Evolutionary conservation across 2,329 filamentous ascomycete genomes (phyloP).

Genomic region (Thielaviopsis punctulata): DNA sequence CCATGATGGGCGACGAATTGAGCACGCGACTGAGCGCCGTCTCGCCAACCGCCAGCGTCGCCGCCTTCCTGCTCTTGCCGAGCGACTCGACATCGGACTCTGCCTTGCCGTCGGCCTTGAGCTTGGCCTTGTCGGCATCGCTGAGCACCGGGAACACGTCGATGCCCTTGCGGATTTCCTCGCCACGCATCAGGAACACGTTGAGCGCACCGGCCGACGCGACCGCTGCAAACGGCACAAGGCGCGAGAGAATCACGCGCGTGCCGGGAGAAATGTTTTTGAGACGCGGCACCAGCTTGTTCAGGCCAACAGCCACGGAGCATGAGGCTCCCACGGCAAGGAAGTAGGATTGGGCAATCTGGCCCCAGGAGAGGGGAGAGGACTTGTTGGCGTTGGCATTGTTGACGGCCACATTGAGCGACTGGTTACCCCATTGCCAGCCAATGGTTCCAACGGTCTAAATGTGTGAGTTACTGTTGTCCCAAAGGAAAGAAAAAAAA

Average conservation of each 20-base stretch:
- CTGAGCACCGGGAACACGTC: constrained; percentile 75
- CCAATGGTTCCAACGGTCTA: constrained; percentile 68
- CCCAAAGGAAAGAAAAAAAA: neutral
- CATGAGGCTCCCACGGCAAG: constrained; percentile 87
- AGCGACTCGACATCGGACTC: constrained; percentile 52
- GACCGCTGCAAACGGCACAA: constrained; percentile 92
- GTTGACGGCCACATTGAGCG: constrained; percentile 95
- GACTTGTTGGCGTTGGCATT: constrained; percentile 97
- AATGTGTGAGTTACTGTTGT: neutral
- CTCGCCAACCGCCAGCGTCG: constrained; percentile 77
- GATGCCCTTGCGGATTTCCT: constrained; percentile 86
- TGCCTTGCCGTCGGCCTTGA: constrained; percentile 38
- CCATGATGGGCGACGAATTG: constrained; percentile 95
- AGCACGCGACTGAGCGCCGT: constrained; percentile 82
- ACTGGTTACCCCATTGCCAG: constrained; percentile 96
- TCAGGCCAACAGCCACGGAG: constrained; percentile 81
- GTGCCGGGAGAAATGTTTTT: constrained; percentile 59
- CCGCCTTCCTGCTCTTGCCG: constrained; percentile 76
- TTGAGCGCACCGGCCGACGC: constrained; percentile 83
- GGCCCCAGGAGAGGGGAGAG: constrained; percentile 63
- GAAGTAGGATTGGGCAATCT: constrained; percentile 77
- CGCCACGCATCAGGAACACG: constrained; percentile 92
- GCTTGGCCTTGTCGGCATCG: constrained; percentile 45
- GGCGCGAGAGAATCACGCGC: constrained; percentile 58
- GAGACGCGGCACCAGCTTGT: constrained; percentile 72